Evolutionary conservation across 352 stramenopile species (phyloP), one percentile per base, ranked within the genome.

Genomic region (Halophytophthora batemanensis): DNA sequence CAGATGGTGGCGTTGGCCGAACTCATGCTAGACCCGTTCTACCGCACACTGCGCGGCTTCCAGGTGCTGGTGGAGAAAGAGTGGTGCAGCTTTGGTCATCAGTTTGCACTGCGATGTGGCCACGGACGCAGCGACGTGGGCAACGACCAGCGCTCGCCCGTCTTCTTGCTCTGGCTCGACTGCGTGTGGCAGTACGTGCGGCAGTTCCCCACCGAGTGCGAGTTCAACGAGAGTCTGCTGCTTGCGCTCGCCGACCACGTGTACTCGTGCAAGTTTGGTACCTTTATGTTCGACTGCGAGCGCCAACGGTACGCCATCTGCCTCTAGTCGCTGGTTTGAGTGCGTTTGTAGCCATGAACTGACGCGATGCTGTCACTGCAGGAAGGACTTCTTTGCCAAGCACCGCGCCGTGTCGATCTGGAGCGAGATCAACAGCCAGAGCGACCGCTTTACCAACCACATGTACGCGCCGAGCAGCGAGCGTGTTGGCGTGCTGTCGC

Each of bases 151-250:
- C 85, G 95, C 28, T 98, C 96, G 42, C 97, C 97, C 4, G 95
- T 99, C 45, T 99, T 99, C 69, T 53, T 99, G 22, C 90, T 99
- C 50, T 99, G 97, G 77, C 59, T 99, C 28, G 97, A 99, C 78
- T 98, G 93, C 58, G 90, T 99, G 3, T 99, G 92, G 79, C 97
- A 99, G 71, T 80, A 98, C 31, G 71, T 98, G 29, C 86, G 94
- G 33, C 96, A 99, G 62, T 98, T 96, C 60, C 97, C 97, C 17
- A 85, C 85, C 12, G 87, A 87, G 55, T 99, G 98, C 61, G 97
- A 99, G 71, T 99, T 99, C 74, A 98, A 97, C 61, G 80, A 95
- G 49, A 75, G 61, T 3, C 47, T 97, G 5, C 65, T 99, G 29
- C 61, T 98, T n/a, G 65, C 91, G 8, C 70, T 99, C 2, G 94